Base-by-base conservation (phyloP, 192 early-diverging fungal genomes). In the Coemansia javaensis region DNA sequence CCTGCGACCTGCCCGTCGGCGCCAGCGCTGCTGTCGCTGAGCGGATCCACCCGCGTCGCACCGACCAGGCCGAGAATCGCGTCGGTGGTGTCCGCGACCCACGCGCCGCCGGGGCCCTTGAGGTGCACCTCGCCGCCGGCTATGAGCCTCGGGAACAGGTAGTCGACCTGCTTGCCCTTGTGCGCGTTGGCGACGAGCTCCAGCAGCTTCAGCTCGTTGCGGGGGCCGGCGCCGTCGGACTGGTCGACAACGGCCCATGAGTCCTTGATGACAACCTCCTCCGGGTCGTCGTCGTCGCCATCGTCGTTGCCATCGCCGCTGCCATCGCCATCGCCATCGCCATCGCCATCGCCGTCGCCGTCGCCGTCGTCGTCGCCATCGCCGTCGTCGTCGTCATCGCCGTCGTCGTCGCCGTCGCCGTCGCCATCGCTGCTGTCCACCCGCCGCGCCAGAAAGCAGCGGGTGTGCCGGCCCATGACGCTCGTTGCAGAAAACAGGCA, bases 391-490 rank as follows among this genome's bases (percentile, higher is more conserved):
- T n/a, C n/a, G n/a, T 22, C 24, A 25, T 6, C 24, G 3, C 24
- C 6, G 24, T 6, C 24, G 3, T 25, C 6, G 24, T 25, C 24
- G 23, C 32, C 18, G 15, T 20, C 13, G 32, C n/a, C 24, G 6
- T 6, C 24, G 3, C 24, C 6, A 6, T 6, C 24, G 3, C 6
- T 25, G 24, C 6, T 6, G 23, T 30, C 18, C 17, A 17, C 13
- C 22, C 34, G 16, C 12, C 33, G 36, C 6, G 51, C 51, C 23
- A 37, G 33, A 13, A 42, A 53, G 34, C 51, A 53, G 41, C 51
- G 51, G 4, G 41, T 44, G 23, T 44, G 42, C 22, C 51, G 39
- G 17, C 51, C 41, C 32, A 44, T 44, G 40, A 53, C 16, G 15
- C 17, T 15, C 4, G 27, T 15, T 8, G 51, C 51, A 3, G 15